These are phyloP conservation scores for Tolypocladium guangdongense DNA, from an alignment of 2,329 filamentous ascomycete species.

Conservation along the genomic window DNA sequence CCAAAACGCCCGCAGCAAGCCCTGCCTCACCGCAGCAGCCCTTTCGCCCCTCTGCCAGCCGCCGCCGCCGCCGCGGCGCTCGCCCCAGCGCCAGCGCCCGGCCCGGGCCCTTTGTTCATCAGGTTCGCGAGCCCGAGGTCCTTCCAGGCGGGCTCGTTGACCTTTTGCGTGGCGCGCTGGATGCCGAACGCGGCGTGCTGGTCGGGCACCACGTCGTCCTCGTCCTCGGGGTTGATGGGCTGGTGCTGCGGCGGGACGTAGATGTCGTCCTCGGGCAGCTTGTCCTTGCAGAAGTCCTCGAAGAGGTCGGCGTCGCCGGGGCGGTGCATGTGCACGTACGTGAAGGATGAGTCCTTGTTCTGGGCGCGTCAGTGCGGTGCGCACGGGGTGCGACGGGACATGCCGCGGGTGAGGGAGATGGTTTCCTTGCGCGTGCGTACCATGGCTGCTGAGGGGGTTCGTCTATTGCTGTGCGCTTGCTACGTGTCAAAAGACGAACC, in stretches of 20 bases:
- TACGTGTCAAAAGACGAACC: too few species aligned
- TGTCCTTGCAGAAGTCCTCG: constrained; percentile 63
- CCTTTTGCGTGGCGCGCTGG: constrained; percentile 64
- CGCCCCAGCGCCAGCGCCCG: constrained; percentile 10
- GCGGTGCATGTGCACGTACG: constrained; percentile 63
- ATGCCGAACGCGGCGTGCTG: constrained; percentile 85
- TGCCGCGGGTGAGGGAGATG: too few species aligned
- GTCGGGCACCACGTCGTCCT: constrained; percentile 80
- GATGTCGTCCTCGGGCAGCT: constrained; percentile 66
- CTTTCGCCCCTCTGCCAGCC: constrained; percentile 4
- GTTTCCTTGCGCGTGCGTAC: too few species aligned
- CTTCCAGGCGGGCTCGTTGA: constrained; percentile 64
- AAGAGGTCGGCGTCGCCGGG: constrained; percentile 67
- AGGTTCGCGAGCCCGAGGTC: constrained; percentile 64
- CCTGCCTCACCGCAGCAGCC: constrained; percentile 11
- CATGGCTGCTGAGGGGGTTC: too few species aligned
- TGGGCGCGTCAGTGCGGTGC: constrained; percentile 19
- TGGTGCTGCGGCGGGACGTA: constrained; percentile 72
- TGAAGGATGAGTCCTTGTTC: constrained; percentile 67
- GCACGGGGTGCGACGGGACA: too few species aligned
- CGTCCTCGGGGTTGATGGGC: constrained; percentile 76
- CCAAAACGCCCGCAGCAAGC: too few species aligned
- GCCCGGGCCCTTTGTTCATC: constrained; percentile 50
- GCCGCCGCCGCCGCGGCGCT: constrained; percentile 1
- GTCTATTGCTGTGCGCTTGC: too few species aligned